These are phyloP conservation scores for Brassica incana DNA, from an alignment of 345 rosid species.

Conservation along the genomic window DNA sequence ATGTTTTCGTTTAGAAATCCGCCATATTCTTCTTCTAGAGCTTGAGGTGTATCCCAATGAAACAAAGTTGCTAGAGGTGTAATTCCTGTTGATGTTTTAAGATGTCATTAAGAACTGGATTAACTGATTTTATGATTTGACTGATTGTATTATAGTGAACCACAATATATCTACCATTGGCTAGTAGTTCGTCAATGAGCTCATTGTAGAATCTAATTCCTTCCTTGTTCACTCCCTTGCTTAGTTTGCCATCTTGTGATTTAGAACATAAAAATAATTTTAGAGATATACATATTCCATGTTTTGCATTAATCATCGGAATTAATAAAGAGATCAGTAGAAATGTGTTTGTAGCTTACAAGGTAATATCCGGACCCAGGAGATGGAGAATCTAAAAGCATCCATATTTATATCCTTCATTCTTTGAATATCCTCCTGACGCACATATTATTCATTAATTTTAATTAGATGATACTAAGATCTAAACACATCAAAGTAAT, in stretches of 20 bases:
- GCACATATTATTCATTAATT: not conserved
- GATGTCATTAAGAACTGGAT: not conserved
- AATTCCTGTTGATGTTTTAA: slow-evolving; percentile 21
- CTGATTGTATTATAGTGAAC: not conserved
- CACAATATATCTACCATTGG: slow-evolving; percentile 34
- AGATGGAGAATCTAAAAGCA: slow-evolving; percentile 51
- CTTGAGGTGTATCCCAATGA: slow-evolving; percentile 40
- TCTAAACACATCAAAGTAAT: not conserved
- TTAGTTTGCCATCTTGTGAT: slow-evolving; percentile 43
- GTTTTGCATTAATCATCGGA: not conserved
- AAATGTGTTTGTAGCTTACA: slow-evolving; percentile 26
- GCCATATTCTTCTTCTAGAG: slow-evolving; percentile 34
- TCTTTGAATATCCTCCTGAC: slow-evolving; percentile 42
- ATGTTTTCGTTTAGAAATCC: slow-evolving; percentile 31
- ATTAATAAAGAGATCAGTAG: not conserved
- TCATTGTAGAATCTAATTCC: slow-evolving; percentile 53
- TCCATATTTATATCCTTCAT: slow-evolving; percentile 45
- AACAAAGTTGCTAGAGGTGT: slow-evolving; percentile 35
- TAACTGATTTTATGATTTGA: not conserved
- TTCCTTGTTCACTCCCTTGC: slow-evolving; percentile 44
- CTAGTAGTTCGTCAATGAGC: slow-evolving; percentile 46
- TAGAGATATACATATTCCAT: not conserved
- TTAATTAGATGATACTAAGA: not conserved
- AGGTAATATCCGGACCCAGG: slow-evolving; percentile 53
- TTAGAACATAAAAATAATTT: not conserved